phyloP scores from a whole-genome alignment of 2,329 filamentous ascomycete species.

The Aspergillus unguis region DNA sequence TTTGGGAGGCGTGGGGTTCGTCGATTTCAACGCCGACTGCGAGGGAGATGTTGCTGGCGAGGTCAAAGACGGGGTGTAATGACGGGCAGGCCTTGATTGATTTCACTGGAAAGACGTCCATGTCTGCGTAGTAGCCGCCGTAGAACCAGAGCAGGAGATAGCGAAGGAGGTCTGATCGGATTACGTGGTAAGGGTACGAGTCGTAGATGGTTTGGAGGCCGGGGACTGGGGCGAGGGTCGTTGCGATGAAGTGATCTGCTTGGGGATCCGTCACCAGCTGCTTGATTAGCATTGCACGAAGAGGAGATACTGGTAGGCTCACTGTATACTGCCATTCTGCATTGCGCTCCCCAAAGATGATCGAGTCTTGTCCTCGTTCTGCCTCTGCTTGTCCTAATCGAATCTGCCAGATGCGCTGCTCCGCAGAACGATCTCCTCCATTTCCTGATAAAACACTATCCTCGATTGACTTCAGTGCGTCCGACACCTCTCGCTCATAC shows the following conservation, averaged over 20 bases:
- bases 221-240: conserved; percentile 26
- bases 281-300: not conserved
- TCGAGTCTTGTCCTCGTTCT: conserved; percentile 24
- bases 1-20: conserved; percentile 32
- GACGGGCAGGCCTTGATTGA: conserved; percentile 30
- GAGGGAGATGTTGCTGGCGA: conserved; percentile 24
- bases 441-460: conserved; percentile 8
- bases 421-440: conserved; percentile 8
- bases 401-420: conserved; percentile 33
- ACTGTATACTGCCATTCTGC: conserved; percentile 29
- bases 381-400: conserved; percentile 18
- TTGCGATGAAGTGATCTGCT: conserved; percentile 27
- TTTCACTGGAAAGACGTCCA: conserved; percentile 28
- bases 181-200: conserved; percentile 44
- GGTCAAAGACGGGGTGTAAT: conserved; percentile 19
- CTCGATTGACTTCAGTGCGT: conserved; percentile 26
- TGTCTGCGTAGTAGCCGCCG: conserved; percentile 37
- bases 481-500: conserved; percentile 24
- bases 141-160: conserved; percentile 37
- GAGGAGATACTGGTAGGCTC: not conserved
- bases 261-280: conserved; percentile 27
- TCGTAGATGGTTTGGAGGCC: conserved; percentile 27
- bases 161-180: conserved; percentile 49
- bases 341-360: conserved; percentile 26
- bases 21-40: conserved; percentile 36